These are phyloP conservation scores for Alternaria viburni DNA, from an alignment of 2,329 filamentous ascomycete species.

Conservation along the genomic window DNA sequence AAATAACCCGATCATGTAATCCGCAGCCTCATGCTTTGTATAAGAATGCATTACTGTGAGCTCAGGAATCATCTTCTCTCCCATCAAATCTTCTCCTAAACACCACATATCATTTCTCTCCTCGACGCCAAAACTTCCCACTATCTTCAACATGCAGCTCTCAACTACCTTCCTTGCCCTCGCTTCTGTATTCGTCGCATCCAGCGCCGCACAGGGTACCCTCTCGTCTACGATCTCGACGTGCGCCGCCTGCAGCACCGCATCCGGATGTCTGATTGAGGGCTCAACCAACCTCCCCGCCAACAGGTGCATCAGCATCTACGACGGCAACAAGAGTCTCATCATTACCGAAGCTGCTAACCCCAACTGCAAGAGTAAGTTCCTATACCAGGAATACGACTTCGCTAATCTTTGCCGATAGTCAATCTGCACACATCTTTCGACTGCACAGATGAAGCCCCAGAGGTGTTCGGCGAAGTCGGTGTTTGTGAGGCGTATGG, in stretches of 20 bases:
- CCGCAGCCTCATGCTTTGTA: background rate
- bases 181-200: background rate
- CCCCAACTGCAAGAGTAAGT: background rate
- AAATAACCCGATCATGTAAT: background rate
- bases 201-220: background rate
- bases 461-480: background rate
- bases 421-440: background rate
- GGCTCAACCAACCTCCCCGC: background rate
- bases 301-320: background rate
- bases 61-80: background rate
- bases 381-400: background rate
- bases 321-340: background rate
- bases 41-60: background rate
- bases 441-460: background rate
- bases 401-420: background rate
- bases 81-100: background rate
- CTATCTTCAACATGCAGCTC: background rate
- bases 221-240: background rate
- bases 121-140: background rate
- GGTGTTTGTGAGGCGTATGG: background rate
- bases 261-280: background rate
- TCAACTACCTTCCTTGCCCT: background rate
- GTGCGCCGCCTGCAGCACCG: background rate
- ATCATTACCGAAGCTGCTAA: background rate
- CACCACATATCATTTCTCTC: background rate